Percentiles rank a stretch among this genome's conserved stretches.
These are phyloP conservation scores for Colletotrichum magnum DNA, from an alignment of 2,329 filamentous ascomycete genomes.

Conservation along the genomic window DNA sequence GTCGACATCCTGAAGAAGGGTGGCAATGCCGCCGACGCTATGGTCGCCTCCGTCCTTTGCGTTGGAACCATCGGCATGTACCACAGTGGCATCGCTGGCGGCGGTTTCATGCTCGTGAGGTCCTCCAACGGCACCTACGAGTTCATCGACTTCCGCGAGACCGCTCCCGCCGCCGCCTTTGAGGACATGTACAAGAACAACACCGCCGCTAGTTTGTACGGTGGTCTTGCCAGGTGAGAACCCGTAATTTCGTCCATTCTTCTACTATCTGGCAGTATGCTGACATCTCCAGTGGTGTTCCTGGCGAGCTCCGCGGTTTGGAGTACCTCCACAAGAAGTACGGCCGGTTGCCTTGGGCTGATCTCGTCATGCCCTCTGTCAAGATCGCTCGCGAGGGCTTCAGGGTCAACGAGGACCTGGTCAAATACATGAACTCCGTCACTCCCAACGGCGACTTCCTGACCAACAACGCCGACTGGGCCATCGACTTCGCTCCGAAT, in stretches of 20 bases:
- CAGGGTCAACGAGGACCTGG: conserved; percentile 77
- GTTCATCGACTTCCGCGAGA: conserved; percentile 88
- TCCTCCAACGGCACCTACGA: conserved; percentile 77
- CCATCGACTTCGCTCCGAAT: conserved; percentile 86
- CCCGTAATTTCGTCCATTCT: conserved; percentile 17
- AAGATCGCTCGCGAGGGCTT: conserved; percentile 81
- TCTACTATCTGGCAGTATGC: background rate
- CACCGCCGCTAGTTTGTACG: conserved; percentile 72
- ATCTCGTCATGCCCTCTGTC: conserved; percentile 79
- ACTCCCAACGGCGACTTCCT: conserved; percentile 71
- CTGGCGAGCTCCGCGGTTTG: conserved; percentile 80
- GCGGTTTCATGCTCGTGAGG: conserved; percentile 84
- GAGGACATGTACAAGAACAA: conserved; percentile 87
- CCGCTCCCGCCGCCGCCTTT: conserved; percentile 82
- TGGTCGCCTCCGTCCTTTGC: conserved; percentile 75
- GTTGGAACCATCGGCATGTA: conserved; percentile 76
- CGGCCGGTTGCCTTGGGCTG: conserved; percentile 74
- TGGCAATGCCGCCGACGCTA: conserved; percentile 77
- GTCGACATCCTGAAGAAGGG: conserved; percentile 69
- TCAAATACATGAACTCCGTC: conserved; percentile 75
- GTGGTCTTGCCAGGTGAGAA: conserved; percentile 80
- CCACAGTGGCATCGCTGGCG: conserved; percentile 80
- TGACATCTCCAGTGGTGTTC: conserved; percentile 66
- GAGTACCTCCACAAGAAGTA: conserved; percentile 81
- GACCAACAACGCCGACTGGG: conserved; percentile 80